phyloP scores from a whole-genome alignment of 129 eudicot genomes.

The sunflower (Helianthus annuus) region HanXRQr2.0-SUNRISE NC_035435.2:74532224-74532723 shows the following conservation, averaged over 20 bases:
- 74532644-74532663: not conserved
- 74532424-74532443: constrained; percentile 99
- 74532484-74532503: not conserved
- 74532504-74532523: not conserved
- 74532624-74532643: not conserved
- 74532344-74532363: constrained; percentile 65
- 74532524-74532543: not conserved
- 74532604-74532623: not conserved
- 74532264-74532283: constrained; percentile 66
- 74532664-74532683: not conserved
- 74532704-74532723: not conserved
- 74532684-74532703: not conserved
- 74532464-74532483: not conserved
- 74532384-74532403: constrained; percentile 93
- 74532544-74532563: not conserved
- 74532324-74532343: constrained; percentile 94
- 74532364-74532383: constrained; percentile 70
- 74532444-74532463: constrained; percentile 38
- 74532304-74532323: constrained; percentile 87
- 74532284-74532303: constrained; percentile 55
- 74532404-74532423: constrained; percentile 99
- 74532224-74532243: constrained; percentile 89
- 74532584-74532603: not conserved
- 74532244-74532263: constrained; percentile 76
- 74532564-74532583: not conserved